These are phyloP conservation scores for Ophiostoma populinum DNA, from an alignment of 2,329 filamentous ascomycete species.

Conservation along the genomic window DNA sequence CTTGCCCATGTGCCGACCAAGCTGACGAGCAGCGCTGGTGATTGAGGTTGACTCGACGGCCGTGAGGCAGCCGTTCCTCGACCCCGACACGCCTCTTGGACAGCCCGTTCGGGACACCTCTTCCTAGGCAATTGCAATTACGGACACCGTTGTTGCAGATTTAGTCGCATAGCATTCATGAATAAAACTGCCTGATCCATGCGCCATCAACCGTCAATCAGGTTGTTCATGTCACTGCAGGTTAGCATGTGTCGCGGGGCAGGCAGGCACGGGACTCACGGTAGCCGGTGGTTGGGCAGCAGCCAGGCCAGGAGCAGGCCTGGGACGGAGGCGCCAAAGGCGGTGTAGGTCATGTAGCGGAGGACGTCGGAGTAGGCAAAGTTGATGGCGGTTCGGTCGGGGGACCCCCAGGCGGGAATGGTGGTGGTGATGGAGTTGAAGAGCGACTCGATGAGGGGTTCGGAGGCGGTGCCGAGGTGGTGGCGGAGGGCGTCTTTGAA, in stretches of 20 bases:
- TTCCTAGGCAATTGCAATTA: background rate
- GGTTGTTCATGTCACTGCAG: background rate
- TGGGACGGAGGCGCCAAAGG: constrained; percentile 12
- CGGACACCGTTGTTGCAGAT: background rate
- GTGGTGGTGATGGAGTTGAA: constrained; percentile 28
- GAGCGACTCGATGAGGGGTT: constrained; percentile 15
- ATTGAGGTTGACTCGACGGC: constrained; percentile 7
- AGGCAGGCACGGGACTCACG: background rate
- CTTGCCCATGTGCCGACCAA: background rate
- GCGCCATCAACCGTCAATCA: background rate
- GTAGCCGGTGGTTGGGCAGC: constrained; percentile 10
- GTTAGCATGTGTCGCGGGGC: background rate
- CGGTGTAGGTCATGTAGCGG: constrained; percentile 15
- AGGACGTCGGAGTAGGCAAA: constrained; percentile 18
- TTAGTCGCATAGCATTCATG: background rate
- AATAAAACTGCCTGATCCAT: constrained; percentile 4
- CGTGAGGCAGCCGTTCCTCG: constrained; percentile 9
- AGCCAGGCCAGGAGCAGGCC: constrained; percentile 12
- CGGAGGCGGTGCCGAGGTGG: background rate
- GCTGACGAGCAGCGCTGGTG: constrained; percentile 1
- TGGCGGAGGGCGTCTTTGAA: background rate
- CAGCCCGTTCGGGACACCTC: background rate
- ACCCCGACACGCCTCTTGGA: constrained; percentile 5
- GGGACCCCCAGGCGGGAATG: constrained; percentile 23
- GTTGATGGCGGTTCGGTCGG: constrained; percentile 24